phyloP scores from a whole-genome alignment of 2,329 filamentous ascomycete genomes.

The Dactylellina cionopaga region DNA sequence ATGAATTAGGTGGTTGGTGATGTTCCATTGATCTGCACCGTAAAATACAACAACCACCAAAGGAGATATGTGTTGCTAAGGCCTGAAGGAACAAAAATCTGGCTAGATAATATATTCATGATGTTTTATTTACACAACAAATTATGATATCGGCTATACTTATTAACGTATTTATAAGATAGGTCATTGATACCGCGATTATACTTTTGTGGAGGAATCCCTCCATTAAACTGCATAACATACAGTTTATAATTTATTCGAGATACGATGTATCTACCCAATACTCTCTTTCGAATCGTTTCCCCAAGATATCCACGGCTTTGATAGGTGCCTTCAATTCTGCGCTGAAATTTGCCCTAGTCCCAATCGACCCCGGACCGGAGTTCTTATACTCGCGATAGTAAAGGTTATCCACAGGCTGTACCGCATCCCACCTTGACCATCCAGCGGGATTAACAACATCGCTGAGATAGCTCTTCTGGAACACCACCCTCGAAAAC shows the following conservation, averaged over 20 bases:
- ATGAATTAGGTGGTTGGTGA: too few relatives aligned
- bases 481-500: conserved; percentile 63
- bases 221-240: too few relatives aligned
- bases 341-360: conserved; percentile 60
- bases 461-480: conserved; percentile 65
- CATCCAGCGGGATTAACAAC: conserved; percentile 72
- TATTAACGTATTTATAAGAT: too few relatives aligned
- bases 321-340: conserved; percentile 4
- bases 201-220: too few relatives aligned
- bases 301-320: conserved; percentile 24
- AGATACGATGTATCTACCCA: conserved; percentile 36
- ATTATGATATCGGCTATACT: too few relatives aligned
- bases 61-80: too few relatives aligned
- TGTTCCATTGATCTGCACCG: too few relatives aligned
- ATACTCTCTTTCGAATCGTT: conserved; percentile 31
- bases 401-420: conserved; percentile 65
- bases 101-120: too few relatives aligned
- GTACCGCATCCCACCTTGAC: conserved; percentile 66
- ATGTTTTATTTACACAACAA: too few relatives aligned
- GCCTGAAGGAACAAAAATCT: too few relatives aligned
- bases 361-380: conserved; percentile 67
- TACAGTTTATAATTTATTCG: background rate
- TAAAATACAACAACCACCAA: too few relatives aligned
- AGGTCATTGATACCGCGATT: too few relatives aligned
- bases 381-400: conserved; percentile 72